phyloP scores from a whole-genome alignment of 768 basidiomycete genomes.

The Rhizopogon vesiculosus region DNA sequence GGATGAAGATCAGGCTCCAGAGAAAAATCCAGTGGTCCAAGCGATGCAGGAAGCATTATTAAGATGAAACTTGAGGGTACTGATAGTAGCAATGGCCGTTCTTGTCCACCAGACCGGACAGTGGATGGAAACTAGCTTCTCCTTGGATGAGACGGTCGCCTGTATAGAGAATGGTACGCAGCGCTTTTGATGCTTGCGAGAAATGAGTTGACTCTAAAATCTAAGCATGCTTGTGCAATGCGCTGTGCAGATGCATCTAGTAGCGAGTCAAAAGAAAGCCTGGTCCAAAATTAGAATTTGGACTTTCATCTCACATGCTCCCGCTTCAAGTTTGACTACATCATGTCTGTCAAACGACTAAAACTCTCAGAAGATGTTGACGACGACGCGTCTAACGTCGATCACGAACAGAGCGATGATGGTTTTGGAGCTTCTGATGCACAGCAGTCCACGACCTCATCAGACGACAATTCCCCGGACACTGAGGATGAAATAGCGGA shows the following conservation, averaged over 20 bases:
- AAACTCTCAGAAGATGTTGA: slow-evolving; percentile 31
- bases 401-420: neutral
- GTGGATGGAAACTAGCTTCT: neutral
- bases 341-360: slow-evolving; percentile 54
- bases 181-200: neutral
- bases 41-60: slow-evolving; percentile 27
- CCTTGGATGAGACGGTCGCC: neutral
- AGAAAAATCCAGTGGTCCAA: slow-evolving; percentile 46
- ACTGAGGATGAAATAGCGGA: slow-evolving; percentile 64
- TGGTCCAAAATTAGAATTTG: neutral
- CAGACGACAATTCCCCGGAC: slow-evolving; percentile 27
- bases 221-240: neutral
- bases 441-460: slow-evolving; percentile 2
- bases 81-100: neutral
- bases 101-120: neutral
- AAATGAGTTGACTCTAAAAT: neutral
- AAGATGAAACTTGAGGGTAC: neutral
- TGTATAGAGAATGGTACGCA: neutral
- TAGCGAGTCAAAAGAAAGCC: neutral
- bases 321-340: slow-evolving; percentile 4
- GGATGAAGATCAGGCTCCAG: slow-evolving; percentile 82
- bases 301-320: neutral
- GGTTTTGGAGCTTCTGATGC: slow-evolving; percentile 5
- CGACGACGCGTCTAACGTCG: slow-evolving; percentile 1
- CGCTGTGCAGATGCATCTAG: neutral